Base-by-base conservation (phyloP, 108 stramenopile genomes). In the Cyclotella kingstonii region DNA sequence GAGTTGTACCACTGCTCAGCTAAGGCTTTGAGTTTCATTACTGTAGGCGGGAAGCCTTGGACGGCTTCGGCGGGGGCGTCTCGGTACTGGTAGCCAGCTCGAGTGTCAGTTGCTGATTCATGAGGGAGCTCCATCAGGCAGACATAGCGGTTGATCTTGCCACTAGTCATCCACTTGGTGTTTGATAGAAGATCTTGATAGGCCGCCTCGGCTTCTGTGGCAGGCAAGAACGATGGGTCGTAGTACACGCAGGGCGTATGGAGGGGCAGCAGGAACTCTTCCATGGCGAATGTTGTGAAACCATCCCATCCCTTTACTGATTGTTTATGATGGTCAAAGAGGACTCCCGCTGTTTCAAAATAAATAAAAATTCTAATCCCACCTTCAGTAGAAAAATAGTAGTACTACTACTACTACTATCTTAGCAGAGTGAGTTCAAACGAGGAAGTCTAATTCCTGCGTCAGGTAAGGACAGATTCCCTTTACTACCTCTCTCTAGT, bases 71-170 rank as follows among this genome's bases (percentile, higher is more conserved):
- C 77, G 15, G 83, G 86, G 26, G 78, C 81, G 71, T 82, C 83
- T 43, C 79, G 83, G 43, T 85, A 82, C 7, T 39, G 40, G 27
- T 81, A 78, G 30, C 54, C 63, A 10, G 18, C 38, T 22, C 26
- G 42, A 30, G 53, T 35, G 26, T 55, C 72, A 25, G 63, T 51
- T 8, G 46, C 39, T 25, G 43, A 19, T 15, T 38, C 40, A 8
- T 54, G 18, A 0, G 54, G 30, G 12, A 49, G 63, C 5, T 83
- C 79, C 63, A 81, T 75, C 14, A 87, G 62, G 29, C 67, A 44
- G 14, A 87, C 86, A 81, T 81, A 87, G 19, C 86, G 81, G 66
- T 87, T 87, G 55, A 87, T 87, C 39, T 87, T 87, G 23, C 81
- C 52, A 8, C 79, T 81, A 23, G 70, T 87, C 54, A 84, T 81